phyloP scores from a whole-genome alignment of 352 stramenopile species.

The Phytophthora vignae region DNA sequence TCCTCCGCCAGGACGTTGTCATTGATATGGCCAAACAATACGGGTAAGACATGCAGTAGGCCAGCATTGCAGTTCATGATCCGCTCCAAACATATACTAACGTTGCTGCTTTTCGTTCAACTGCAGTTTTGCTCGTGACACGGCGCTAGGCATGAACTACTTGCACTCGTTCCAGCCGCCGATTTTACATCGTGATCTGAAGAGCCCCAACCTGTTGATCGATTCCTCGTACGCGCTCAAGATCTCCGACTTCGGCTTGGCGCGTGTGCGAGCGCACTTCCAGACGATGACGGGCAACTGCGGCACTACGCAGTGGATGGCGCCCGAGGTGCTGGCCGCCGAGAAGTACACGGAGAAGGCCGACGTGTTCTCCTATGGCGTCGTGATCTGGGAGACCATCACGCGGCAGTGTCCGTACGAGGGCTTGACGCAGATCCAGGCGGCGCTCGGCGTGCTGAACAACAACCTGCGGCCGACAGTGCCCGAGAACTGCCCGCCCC shows the following conservation, averaged over 20 bases:
- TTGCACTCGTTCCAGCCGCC: slow-evolving; percentile 87
- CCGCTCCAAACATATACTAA: slow-evolving; percentile 4
- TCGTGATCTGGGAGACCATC: slow-evolving; percentile 91
- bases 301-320: slow-evolving; percentile 90
- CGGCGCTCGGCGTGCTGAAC: slow-evolving; percentile 86
- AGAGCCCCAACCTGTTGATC: slow-evolving; percentile 87
- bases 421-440: slow-evolving; percentile 91
- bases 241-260: slow-evolving; percentile 91
- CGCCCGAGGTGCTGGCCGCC: slow-evolving; percentile 79
- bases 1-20: slow-evolving; percentile 80
- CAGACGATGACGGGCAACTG: slow-evolving; percentile 91
- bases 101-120: not conserved
- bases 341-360: slow-evolving; percentile 91
- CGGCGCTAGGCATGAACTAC: slow-evolving; percentile 89
- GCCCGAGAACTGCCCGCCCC: slow-evolving; percentile 69
- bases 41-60: slow-evolving; percentile 45
- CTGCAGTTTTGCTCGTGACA: slow-evolving; percentile 78
- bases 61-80: not conserved
- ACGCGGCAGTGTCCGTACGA: slow-evolving; percentile 93
- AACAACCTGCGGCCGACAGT: slow-evolving; percentile 89
- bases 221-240: slow-evolving; percentile 85
- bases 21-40: slow-evolving; percentile 80
- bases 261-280: slow-evolving; percentile 82
- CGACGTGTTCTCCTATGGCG: slow-evolving; percentile 88
- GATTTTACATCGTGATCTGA: slow-evolving; percentile 89